Base-by-base conservation (phyloP, 1,284 basidiomycete genomes). In the Cryptococcus deneoformans region DNA sequence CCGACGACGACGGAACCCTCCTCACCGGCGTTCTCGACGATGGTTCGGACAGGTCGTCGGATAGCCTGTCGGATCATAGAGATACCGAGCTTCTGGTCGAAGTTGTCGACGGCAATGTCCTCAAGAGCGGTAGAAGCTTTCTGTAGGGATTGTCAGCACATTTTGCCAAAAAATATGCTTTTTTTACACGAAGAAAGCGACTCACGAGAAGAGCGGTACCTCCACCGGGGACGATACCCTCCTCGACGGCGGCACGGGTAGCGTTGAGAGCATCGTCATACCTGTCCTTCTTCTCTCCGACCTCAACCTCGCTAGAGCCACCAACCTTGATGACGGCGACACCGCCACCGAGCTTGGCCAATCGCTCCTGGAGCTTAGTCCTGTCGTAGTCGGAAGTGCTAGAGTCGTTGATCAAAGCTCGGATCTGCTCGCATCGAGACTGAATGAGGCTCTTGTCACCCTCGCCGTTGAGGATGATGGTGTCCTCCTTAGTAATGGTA, bases 321-420 rank as follows among this genome's bases (percentile, higher is more conserved):
- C 95, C 95, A 65, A 98, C 95, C 80, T 92, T 93, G 85, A 98
- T 97, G 77, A 98, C 94, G 36, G 94, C 95, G 53, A 98, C 94
- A 82, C 95, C 94, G 57, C 95, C 94, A 46, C 85, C 86, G 57
- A 98, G 83, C 84, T 99, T 98, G 65, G 95, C 95, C 45, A 99
- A 84, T 65, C 95, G 89, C 79, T 98, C 95, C 79, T 97, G 93
- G 63, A 98, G 85, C 83, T 97, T 98, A 70, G 88, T 87, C 73
- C 87, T 86, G 85, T 99, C 94, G 77, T 90, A 98, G 67, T 99
- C 94, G 66, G 86, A 88, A 43, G 94, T 98, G 34, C 88, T 86
- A 14, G 85, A 65, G 81, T 98, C 95, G 61, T 82, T 82, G 72
- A 97, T 84, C 68, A 94, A 83, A 39, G 86, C 79, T 54, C 95